Base-by-base conservation (phyloP, 176 grass and related monocot genomes). In the Hyparrhenia diplandra region DNA sequence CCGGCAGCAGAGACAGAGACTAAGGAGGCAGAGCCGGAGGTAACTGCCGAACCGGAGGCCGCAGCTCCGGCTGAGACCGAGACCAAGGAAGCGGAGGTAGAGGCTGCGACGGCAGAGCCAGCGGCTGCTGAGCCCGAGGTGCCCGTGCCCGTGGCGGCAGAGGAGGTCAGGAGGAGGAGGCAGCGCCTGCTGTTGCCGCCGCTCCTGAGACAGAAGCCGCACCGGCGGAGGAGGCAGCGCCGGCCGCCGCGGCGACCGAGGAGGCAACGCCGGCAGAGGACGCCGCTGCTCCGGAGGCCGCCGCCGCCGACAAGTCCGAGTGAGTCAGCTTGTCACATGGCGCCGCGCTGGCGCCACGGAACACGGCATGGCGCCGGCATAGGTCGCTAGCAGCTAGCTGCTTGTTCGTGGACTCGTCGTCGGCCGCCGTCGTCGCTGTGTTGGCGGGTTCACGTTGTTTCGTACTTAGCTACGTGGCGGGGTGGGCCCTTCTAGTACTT, bases 281-380 rank as follows among this genome's bases (percentile, higher is more conserved):
- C 9, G 61, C 43, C 12, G 31, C 65, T 40, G 71, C 82, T 5
- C 5, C 72, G 8, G 82, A 78, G 52, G 21, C 39, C 6, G 20
- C 70, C 29, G 41, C 70, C 58, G 41, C 13, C 46, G 46, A 49
- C 12, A 78, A 85, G 64, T 16, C 65, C 27, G 74, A 85, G 74
- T 78, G 74, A 85, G 20, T 30, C 65, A 55, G 6, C 51, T 8
- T 55, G 20, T 55, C 51, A 55, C 20, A 21, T 55, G 51, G 13
- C 43, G 55, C 24, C 40, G 54, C 21, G 54, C 21, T 29, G 32
- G 23, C 13, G 62, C 60, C 71, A n/a, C 58, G 70, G 37, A 34
- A 0, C 81, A n/a, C 32, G 71, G 32, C 81, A 31, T 25, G 52
- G 51, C 64, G 5, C n/a, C 64, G 64, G 45, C 64, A 5, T 57